phyloP scores from a whole-genome alignment of 2,329 filamentous ascomycete genomes.

The Colletotrichum graminicola region DNA sequence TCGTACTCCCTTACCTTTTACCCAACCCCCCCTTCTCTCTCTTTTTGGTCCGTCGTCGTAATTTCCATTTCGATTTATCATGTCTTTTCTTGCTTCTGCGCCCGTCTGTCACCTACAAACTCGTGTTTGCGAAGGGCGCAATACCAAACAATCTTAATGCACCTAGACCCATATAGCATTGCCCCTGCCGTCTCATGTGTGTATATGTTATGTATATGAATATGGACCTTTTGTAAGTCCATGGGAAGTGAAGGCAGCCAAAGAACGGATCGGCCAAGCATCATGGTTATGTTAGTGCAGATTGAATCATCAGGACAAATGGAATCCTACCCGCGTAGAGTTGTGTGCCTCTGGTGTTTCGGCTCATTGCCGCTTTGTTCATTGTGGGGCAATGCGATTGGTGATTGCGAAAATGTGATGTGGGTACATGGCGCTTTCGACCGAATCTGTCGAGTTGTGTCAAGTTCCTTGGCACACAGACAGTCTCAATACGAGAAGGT shows the following conservation, averaged over 20 bases:
- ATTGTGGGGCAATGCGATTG: not conserved
- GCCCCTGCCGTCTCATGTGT: not conserved
- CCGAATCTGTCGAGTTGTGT: not conserved
- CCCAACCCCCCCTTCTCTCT: not conserved
- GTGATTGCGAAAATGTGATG: not conserved
- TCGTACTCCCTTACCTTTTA: constrained; percentile 12
- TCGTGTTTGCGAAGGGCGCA: not conserved
- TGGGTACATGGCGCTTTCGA: not conserved
- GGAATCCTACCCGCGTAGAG: not conserved
- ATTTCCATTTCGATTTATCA: constrained; percentile 13
- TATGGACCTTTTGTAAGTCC: not conserved
- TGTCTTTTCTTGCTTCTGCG: not conserved
- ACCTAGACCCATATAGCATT: not conserved
- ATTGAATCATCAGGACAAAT: not conserved
- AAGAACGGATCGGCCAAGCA: not conserved
- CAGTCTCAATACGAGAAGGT: not conserved
- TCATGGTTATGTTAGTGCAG: not conserved
- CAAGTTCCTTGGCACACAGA: not conserved
- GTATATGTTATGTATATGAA: not conserved
- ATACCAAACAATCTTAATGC: constrained; percentile 13
- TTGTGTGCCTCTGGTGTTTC: not conserved
- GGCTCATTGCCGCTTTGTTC: not conserved
- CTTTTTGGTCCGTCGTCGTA: constrained; percentile 20
- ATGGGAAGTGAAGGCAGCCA: not conserved
- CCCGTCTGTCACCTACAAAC: not conserved